These are phyloP conservation scores for Lodderomyces parapsilosis DNA, from an alignment of 1,139 yeast species.

Conservation along the genomic window DNA sequence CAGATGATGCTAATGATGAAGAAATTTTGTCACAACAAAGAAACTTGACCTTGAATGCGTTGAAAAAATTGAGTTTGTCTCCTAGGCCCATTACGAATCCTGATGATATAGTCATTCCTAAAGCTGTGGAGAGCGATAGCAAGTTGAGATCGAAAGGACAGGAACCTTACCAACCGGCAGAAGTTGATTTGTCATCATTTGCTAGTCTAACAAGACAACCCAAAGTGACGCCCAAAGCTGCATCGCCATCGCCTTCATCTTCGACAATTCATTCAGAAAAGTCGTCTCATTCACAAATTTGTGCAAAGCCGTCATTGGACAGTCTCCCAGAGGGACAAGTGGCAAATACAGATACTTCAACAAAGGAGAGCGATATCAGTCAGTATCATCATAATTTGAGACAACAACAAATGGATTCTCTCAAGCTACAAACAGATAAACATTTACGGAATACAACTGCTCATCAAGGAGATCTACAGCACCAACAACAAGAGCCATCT, in stretches of 20 bases:
- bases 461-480: background rate
- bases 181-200: constrained; percentile 50
- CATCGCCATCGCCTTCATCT: constrained; percentile 8
- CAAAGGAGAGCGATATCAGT: constrained; percentile 7
- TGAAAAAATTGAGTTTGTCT: constrained; percentile 44
- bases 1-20: constrained; percentile 29
- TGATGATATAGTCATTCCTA: constrained; percentile 10
- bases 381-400: constrained; percentile 14
- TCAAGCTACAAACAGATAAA: constrained; percentile 5
- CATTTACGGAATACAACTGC: background rate
- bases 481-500: background rate
- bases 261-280: constrained; percentile 2
- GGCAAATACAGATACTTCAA: background rate
- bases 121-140: constrained; percentile 4
- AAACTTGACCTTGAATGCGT: constrained; percentile 43
- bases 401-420: constrained; percentile 11
- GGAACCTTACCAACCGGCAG: constrained; percentile 54
- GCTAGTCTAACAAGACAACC: constrained; percentile 50
- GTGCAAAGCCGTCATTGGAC: constrained; percentile 11
- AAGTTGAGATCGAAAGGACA: constrained; percentile 9
- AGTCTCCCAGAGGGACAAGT: constrained; percentile 13
- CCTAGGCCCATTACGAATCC: constrained; percentile 37
- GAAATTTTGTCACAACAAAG: constrained; percentile 44
- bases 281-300: constrained; percentile 4
- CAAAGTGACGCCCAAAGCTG: constrained; percentile 16